Evolutionary conservation across 1,284 basidiomycete species (phyloP).

Genomic region (Moesziomyces parantarcticus): DNA sequence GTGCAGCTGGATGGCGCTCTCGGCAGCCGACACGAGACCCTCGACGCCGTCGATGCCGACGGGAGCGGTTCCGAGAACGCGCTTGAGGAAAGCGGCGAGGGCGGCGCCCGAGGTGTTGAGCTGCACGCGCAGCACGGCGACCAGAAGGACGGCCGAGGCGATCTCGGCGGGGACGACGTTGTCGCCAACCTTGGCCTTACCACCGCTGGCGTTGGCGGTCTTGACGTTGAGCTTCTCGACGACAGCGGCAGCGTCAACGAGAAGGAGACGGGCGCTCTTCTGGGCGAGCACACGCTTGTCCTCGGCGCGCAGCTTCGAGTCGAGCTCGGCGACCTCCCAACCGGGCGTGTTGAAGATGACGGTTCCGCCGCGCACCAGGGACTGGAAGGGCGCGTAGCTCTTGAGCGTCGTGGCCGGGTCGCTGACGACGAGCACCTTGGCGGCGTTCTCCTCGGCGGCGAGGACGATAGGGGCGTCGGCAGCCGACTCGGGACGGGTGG

Average conservation of each 20-base stretch:
- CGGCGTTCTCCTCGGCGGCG: constrained; percentile 48
- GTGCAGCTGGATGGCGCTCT: constrained; percentile 49
- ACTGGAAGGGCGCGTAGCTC: constrained; percentile 57
- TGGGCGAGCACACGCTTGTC: constrained; percentile 62
- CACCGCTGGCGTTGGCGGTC: constrained; percentile 49
- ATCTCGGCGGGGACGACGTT: constrained; percentile 54
- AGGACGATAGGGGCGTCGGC: constrained; percentile 58
- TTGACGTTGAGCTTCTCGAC: constrained; percentile 57
- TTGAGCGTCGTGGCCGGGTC: constrained; percentile 60
- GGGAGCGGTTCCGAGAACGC: constrained; percentile 58
- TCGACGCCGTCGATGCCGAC: constrained; percentile 58
- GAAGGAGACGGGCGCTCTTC: constrained; percentile 54
- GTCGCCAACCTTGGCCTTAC: constrained; percentile 58
- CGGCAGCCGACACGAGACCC: constrained; percentile 53
- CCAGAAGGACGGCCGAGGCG: constrained; percentile 56
- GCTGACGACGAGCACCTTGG: constrained; percentile 58
- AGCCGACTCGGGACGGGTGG: constrained; percentile 47
- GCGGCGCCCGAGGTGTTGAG: constrained; percentile 45
- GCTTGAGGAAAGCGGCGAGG: constrained; percentile 47
- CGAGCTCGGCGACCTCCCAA: constrained; percentile 62
- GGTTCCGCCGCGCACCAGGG: constrained; percentile 58
- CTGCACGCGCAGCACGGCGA: constrained; percentile 54
- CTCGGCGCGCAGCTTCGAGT: constrained; percentile 57
- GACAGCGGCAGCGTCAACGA: constrained; percentile 58
- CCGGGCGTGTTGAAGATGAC: constrained; percentile 63